Conservation (phyloP, 2,329 filamentous ascomycete species). For the Nigrospora sphaerica region DNA sequence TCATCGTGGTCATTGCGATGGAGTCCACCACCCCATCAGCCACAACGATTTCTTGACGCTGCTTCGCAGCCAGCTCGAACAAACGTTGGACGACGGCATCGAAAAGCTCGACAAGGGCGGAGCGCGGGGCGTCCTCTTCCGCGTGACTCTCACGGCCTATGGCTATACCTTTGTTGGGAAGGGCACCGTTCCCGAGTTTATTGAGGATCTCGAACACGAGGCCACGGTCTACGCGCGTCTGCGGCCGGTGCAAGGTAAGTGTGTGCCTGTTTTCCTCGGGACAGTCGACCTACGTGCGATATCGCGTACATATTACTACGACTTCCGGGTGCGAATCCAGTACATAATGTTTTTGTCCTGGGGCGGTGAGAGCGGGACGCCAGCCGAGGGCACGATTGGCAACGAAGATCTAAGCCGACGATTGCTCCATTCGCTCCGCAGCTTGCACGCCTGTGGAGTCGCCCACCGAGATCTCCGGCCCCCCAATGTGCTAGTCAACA, state of each 20-base stretch:
- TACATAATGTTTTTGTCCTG: slow-evolving; percentile 26
- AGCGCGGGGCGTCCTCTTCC: slow-evolving; percentile 30
- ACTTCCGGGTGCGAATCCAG: slow-evolving; percentile 22
- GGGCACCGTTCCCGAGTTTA: slow-evolving; percentile 24
- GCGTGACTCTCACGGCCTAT: slow-evolving; percentile 29
- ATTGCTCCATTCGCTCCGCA: slow-evolving; percentile 8
- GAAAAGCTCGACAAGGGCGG: slow-evolving; percentile 19
- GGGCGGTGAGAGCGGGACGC: slow-evolving; percentile 15
- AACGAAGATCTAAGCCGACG: background rate
- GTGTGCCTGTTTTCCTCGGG: slow-evolving; percentile 30
- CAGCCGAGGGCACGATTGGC: background rate
- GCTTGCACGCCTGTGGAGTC: slow-evolving; percentile 17
- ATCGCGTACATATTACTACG: slow-evolving; percentile 24
- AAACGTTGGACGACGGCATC: slow-evolving; percentile 22
- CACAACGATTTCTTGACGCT: slow-evolving; percentile 18
- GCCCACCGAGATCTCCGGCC: slow-evolving; percentile 15
- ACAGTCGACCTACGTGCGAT: slow-evolving; percentile 26
- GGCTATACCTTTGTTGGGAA: slow-evolving; percentile 37
- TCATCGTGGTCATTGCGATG: slow-evolving; percentile 15
- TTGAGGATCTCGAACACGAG: slow-evolving; percentile 26
- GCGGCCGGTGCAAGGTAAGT: slow-evolving; percentile 21
- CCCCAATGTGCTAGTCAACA: slow-evolving; percentile 19
- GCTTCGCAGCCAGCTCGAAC: slow-evolving; percentile 21
- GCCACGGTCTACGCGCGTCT: slow-evolving; percentile 26
- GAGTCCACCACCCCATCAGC: slow-evolving; percentile 18